Evolutionary conservation across 2,329 filamentous ascomycete species (phyloP).

Genomic region (Cladosporium phlei): DNA sequence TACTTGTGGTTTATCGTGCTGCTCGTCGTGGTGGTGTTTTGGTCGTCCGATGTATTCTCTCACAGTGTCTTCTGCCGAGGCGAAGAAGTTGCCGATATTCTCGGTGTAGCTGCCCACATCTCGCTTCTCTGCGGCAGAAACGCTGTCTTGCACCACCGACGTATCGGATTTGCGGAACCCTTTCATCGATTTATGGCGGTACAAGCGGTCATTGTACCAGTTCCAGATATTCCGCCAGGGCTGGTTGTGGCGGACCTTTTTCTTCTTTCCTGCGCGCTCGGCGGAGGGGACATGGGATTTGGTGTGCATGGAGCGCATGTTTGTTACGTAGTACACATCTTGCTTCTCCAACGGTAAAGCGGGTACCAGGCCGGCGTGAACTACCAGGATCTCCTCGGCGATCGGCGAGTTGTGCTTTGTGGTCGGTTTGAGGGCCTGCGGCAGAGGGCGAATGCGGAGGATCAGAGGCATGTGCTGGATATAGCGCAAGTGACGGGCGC

Average conservation of each 20-base stretch:
- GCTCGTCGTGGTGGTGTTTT: constrained; percentile 17
- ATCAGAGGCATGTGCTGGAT: constrained; percentile 34
- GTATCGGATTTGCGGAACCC: constrained; percentile 3
- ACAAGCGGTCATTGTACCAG: constrained; percentile 31
- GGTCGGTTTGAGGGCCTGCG: constrained; percentile 19
- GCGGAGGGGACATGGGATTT: constrained; percentile 55
- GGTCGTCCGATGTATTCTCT: constrained; percentile 21
- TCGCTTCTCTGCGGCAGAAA: too few species aligned
- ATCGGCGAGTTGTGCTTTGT: constrained; percentile 55
- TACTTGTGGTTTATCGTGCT: constrained; percentile 47
- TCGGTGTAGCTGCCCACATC: neutral
- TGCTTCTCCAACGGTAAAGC: constrained; percentile 64
- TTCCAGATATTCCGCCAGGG: constrained; percentile 31
- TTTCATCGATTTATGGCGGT: constrained; percentile 15
- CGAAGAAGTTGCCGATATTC: neutral
- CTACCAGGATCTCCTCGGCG: constrained; percentile 57
- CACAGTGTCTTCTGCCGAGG: neutral
- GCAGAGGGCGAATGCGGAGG: constrained; percentile 31
- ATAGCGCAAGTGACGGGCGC: constrained; percentile 29
- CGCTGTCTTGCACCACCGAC: too few species aligned
- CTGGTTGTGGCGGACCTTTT: constrained; percentile 21
- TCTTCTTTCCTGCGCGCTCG: constrained; percentile 17
- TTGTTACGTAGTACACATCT: constrained; percentile 81
- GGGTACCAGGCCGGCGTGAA: constrained; percentile 82
- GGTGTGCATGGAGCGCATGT: constrained; percentile 75